A percentile compares a stretch with the other conserved stretches of the same genome.
These are phyloP conservation scores for Mycosphaerella arachidis DNA, from an alignment of 2,329 filamentous ascomycete genomes.

Conservation along the genomic window DNA sequence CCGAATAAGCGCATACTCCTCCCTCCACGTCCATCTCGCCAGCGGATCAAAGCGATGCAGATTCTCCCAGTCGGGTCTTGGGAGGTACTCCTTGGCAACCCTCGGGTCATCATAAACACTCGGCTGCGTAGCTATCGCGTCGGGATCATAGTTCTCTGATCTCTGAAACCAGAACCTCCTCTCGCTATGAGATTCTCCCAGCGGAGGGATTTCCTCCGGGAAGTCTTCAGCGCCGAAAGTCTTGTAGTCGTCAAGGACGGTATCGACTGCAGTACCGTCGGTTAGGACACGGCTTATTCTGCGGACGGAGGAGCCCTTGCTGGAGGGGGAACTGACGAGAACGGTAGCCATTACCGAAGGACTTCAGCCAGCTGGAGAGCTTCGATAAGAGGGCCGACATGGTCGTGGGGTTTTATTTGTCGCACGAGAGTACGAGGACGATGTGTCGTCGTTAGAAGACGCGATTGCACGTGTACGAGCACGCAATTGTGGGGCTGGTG, in stretches of 20 bases:
- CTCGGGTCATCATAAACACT: slow-evolving; percentile 45
- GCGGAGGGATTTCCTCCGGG: slow-evolving; percentile 4
- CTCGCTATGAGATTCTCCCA: slow-evolving; percentile 3
- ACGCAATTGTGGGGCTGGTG: slow-evolving; percentile 1
- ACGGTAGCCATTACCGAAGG: slow-evolving; percentile 1
- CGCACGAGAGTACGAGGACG: background rate
- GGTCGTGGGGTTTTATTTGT: background rate
- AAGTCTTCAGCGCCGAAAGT: slow-evolving; percentile 2
- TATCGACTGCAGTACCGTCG: background rate
- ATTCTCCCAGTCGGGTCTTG: slow-evolving; percentile 49
- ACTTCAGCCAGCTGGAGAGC: background rate
- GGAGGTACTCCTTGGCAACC: slow-evolving; percentile 51
- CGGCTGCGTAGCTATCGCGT: slow-evolving; percentile 18
- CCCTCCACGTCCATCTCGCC: slow-evolving; percentile 39
- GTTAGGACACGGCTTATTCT: background rate
- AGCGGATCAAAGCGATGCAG: slow-evolving; percentile 45
- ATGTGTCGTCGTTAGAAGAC: background rate
- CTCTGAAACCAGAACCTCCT: slow-evolving; percentile 10
- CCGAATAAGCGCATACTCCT: slow-evolving; percentile 35
- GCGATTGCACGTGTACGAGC: background rate
- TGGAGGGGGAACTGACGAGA: background rate
- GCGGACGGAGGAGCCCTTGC: background rate
- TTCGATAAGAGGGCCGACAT: background rate
- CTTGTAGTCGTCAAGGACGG: slow-evolving; percentile 9
- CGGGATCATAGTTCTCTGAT: slow-evolving; percentile 4